Percentiles rank a stretch among this genome's conserved stretches.
phyloP scores from a whole-genome alignment of 2,329 filamentous ascomycete species.

The Pestalotiopsis sp. region DNA sequence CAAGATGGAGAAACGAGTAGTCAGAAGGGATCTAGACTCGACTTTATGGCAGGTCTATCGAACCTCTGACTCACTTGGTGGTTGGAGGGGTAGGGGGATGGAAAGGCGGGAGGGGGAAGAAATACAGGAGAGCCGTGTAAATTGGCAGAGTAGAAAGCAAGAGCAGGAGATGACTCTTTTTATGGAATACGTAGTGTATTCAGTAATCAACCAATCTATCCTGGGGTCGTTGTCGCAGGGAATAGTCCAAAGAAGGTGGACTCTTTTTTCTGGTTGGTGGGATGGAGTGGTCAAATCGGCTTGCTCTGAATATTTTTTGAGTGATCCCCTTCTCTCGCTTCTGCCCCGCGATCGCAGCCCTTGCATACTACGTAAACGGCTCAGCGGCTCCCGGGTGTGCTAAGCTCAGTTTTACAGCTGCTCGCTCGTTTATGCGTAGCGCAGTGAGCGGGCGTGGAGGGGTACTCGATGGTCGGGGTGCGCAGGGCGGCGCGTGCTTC shows the following conservation, averaged over 20 bases:
- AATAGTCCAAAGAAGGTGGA: background rate
- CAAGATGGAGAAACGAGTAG: background rate
- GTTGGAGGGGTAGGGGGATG: background rate
- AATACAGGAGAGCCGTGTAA: background rate
- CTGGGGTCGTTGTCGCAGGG: background rate
- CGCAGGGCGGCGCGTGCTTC: background rate
- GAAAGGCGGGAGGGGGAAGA: background rate
- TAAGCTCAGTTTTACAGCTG: background rate
- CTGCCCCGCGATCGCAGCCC: background rate
- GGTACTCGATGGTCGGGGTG: background rate
- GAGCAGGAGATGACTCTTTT: background rate
- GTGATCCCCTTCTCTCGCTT: background rate
- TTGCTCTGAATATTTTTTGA: background rate
- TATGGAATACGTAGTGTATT: background rate
- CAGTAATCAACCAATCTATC: background rate
- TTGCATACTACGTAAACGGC: background rate
- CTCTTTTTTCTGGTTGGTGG: background rate
- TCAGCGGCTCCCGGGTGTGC: background rate
- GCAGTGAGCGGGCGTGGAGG: background rate
- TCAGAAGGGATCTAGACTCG: background rate
- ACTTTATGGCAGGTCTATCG: background rate
- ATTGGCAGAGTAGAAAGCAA: background rate
- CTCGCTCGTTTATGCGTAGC: background rate
- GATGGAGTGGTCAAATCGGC: background rate
- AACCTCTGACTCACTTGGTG: constrained; percentile 1